Base-by-base conservation (phyloP, 2,329 filamentous ascomycete genomes). In the Septoria linicola region DNA sequence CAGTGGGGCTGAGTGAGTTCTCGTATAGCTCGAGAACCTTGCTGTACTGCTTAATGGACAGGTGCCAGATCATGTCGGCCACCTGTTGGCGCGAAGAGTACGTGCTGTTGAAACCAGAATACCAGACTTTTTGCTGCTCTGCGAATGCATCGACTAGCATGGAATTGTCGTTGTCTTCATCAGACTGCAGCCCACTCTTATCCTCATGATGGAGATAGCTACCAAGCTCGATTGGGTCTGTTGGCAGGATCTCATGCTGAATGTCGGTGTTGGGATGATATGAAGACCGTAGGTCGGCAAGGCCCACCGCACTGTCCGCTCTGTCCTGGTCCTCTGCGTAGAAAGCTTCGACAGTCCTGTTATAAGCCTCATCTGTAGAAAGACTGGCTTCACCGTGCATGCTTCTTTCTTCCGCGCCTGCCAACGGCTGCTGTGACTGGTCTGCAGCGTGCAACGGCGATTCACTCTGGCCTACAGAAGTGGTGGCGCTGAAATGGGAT, bases 11-110 rank as follows among this genome's bases (percentile, higher is more conserved):
- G 7, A 48, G 36, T 4, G 55, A 62, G 8, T 21, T 20, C 14
- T 55, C 27, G 42, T 68, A 69, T 16, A 67, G 20, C 0, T 56
- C 41, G 3, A 67, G 19, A 4, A 63, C 66, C n/a, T 55, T 35
- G 1, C 49, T 20, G 21, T 62, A 59, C 2, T 58, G 14, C 20
- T 44, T 40, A 7, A 53, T 40, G 3, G 65, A 65, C 3, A 66
- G 21, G 3, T 58, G 59, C 7, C 60, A 16, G 8, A 66, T 37
- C 63, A 68, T 66, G 3, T 62, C 50, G 32, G 61, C 49, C 4
- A 56, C 20, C 23, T 30, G 39, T 30, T 39, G 30, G 8, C 35
- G 36, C 41, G 40, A 16, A 25, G 10, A 5, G 10, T 27, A 16
- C 20, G 39, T 31, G 37, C 32, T 42, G 23, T 27, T 32, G 40